A percentile compares a stretch with the other conserved stretches of the same genome.
Evolutionary conservation across 805 yeast species (phyloP).

Genomic region (Candida insectalens): DNA sequence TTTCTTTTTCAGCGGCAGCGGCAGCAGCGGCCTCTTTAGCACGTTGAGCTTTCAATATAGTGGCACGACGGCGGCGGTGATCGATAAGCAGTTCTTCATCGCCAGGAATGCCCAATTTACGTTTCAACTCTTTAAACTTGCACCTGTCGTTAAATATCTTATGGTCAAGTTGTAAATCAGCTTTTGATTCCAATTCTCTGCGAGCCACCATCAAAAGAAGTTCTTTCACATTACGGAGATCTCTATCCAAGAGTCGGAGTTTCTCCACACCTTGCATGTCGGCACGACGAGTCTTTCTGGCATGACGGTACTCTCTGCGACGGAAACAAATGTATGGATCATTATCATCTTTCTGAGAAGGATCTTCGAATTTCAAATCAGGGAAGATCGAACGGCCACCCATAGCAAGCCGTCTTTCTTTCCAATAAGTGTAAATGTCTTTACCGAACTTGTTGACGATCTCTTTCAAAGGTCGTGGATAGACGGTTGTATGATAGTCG

Average conservation of each 20-base stretch:
- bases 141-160: slow-evolving; percentile 66
- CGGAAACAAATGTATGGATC: slow-evolving; percentile 96
- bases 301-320: slow-evolving; percentile 89
- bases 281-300: slow-evolving; percentile 91
- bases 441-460: slow-evolving; percentile 54
- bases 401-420: slow-evolving; percentile 55
- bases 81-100: slow-evolving; percentile 78
- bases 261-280: slow-evolving; percentile 87
- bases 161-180: slow-evolving; percentile 50
- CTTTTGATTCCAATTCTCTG: slow-evolving; percentile 59
- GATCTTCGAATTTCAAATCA: slow-evolving; percentile 72
- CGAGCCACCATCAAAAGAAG: slow-evolving; percentile 61
- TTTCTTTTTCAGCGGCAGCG: slow-evolving; percentile 3
- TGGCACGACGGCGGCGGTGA: slow-evolving; percentile 57
- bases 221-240: slow-evolving; percentile 66
- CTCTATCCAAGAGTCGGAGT: slow-evolving; percentile 61
- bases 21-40: slow-evolving; percentile 3
- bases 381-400: slow-evolving; percentile 70
- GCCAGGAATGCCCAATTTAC: slow-evolving; percentile 67
- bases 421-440: slow-evolving; percentile 75
- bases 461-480: slow-evolving; percentile 34
- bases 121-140: slow-evolving; percentile 62
- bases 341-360: slow-evolving; percentile 69
- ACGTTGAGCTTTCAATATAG: slow-evolving; percentile 10
- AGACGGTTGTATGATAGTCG: slow-evolving; percentile 28